Conservation (phyloP, 2,329 filamentous ascomycete species). For the Didymella segeticola region DNA sequence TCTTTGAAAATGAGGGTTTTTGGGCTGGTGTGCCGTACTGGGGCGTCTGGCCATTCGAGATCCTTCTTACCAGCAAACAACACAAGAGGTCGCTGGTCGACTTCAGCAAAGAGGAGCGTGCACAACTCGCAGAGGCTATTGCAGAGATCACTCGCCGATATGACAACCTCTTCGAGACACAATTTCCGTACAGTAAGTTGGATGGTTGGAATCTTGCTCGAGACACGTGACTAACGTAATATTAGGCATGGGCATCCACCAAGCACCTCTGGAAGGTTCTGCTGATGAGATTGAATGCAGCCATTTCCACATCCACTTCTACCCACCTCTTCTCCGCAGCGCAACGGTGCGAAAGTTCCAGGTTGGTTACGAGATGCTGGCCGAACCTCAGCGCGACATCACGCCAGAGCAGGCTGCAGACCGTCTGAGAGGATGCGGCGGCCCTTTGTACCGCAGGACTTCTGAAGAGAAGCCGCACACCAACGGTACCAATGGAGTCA, state of each 20-base stretch:
- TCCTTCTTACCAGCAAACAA: constrained; percentile 83
- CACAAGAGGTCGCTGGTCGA: constrained; percentile 88
- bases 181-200: constrained; percentile 87
- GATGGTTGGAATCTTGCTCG: background rate
- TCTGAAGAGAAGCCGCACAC: constrained; percentile 22
- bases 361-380: constrained; percentile 95
- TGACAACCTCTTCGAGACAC: constrained; percentile 96
- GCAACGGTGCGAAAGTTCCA: constrained; percentile 96
- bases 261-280: constrained; percentile 84
- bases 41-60: constrained; percentile 97
- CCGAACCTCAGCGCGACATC: constrained; percentile 97
- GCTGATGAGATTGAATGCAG: constrained; percentile 84
- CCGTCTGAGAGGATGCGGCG: constrained; percentile 75
- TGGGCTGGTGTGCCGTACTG: constrained; percentile 95
- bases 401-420: constrained; percentile 94
- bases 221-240: constrained; percentile 13
- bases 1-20: constrained; percentile 87
- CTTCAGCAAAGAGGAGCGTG: constrained; percentile 72
- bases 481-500: constrained; percentile 23
- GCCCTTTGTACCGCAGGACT: constrained; percentile 80
- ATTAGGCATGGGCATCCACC: constrained; percentile 87
- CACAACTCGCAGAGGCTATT: constrained; percentile 80
- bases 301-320: constrained; percentile 97
- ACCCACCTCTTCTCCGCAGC: constrained; percentile 88
- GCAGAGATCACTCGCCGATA: constrained; percentile 89